phyloP scores from a whole-genome alignment of 768 basidiomycete genomes.

The Daedaleopsis sinensis region DNA sequence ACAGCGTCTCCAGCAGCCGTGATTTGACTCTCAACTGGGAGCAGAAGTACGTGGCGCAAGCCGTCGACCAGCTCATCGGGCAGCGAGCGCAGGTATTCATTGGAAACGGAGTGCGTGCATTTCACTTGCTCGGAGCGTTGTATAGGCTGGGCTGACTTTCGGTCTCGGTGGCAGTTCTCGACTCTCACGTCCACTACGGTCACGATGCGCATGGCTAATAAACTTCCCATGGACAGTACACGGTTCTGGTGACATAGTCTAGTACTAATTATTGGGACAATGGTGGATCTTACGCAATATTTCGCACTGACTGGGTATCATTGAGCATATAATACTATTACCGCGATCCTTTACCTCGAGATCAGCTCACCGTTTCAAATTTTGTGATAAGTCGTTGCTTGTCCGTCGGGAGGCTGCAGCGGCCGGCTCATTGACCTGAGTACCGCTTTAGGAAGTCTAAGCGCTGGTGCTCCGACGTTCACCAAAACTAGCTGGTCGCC shows the following conservation, averaged over 20 bases:
- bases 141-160: background rate
- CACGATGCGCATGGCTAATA: slow-evolving; percentile 44
- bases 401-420: too few relatives aligned
- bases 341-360: too few relatives aligned
- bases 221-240: slow-evolving; percentile 36
- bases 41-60: slow-evolving; percentile 56
- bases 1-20: slow-evolving; percentile 52
- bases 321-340: too few relatives aligned
- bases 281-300: too few relatives aligned
- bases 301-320: too few relatives aligned
- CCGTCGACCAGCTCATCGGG: slow-evolving; percentile 69
- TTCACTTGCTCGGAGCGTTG: background rate
- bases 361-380: too few relatives aligned
- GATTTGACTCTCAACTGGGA: slow-evolving; percentile 58
- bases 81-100: slow-evolving; percentile 65
- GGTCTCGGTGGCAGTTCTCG: slow-evolving; percentile 42
- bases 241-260: slow-evolving; percentile 39
- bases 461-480: too few relatives aligned
- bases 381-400: too few relatives aligned
- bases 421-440: too few relatives aligned
- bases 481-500: too few relatives aligned
- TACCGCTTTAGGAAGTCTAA: too few relatives aligned
- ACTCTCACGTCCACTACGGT: slow-evolving; percentile 51
- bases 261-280: too few relatives aligned
- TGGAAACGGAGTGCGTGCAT: slow-evolving; percentile 65